These are phyloP conservation scores for Clausena lansium DNA, from an alignment of 345 rosid genomes.

Conservation along the genomic window DNA sequence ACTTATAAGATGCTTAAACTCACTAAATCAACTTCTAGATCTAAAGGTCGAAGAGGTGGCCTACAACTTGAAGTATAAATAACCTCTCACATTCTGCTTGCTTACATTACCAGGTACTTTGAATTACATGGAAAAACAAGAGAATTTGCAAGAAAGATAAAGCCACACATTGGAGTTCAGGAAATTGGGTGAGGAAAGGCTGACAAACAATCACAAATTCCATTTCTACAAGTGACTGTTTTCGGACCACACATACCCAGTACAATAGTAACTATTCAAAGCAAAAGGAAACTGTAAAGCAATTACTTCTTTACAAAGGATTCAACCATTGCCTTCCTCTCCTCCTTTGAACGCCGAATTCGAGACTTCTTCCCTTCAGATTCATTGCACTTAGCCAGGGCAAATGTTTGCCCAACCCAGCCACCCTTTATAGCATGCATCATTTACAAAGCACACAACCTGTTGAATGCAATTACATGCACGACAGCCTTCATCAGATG, in stretches of 20 bases:
- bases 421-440: constrained; percentile 75
- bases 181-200: not conserved
- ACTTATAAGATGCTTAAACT: not conserved
- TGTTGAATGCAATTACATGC: constrained; percentile 12
- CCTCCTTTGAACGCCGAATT: constrained; percentile 87
- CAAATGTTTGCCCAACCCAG: constrained; percentile 75
- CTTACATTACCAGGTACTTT: too few relatives aligned
- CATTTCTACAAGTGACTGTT: not conserved
- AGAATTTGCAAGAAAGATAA: not conserved
- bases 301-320: constrained; percentile 83
- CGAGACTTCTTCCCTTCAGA: constrained; percentile 73
- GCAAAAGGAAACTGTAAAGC: constrained; percentile 1
- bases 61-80: not conserved
- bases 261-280: constrained; percentile 13
- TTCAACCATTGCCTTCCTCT: constrained; percentile 81
- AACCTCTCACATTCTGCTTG: not conserved
- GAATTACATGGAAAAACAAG: not conserved
- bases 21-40: not conserved
- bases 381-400: constrained; percentile 68
- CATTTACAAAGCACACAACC: constrained; percentile 18
- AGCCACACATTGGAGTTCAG: not conserved
- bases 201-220: not conserved
- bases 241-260: constrained; percentile 1
- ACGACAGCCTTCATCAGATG: not conserved
- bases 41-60: not conserved